Base-by-base conservation (phyloP, 192 early-diverging fungal genomes). In the Diversispora eburnea region DNA sequence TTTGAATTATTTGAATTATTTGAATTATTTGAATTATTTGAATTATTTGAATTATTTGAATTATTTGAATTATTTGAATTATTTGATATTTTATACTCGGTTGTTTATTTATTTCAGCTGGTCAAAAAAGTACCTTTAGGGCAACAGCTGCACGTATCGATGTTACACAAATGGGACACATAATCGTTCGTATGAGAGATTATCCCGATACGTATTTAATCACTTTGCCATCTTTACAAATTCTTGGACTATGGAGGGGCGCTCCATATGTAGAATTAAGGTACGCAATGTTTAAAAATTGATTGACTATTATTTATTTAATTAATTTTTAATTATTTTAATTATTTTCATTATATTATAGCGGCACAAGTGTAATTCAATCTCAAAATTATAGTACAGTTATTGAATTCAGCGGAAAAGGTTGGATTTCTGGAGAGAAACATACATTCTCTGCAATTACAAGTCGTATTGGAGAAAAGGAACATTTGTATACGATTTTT, bases 361-460 rank as follows among this genome's bases (percentile, higher is more conserved):
- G 80, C 71, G 87, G 88, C 58, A 85, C 78, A 8, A 87, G 89
- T 15, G 85, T 80, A 66, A 87, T 91, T 64, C 85, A 84, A 65
- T 88, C 87, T 19, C 80, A 80, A 48, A 89, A 89, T 22, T 88
- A 82, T 49, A 78, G 78, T 45, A 85, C 90, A 6, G 80, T 84
- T 58, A 89, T 94, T 75, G 89, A 91, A 61, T 92, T 90, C 78
- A 83, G 83, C 60, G 86, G 88, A 62, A 90, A 88, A 68, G 88
- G 90, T 19, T 92, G 90, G 87, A 82, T 92, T 73, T 90, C 90
- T 17, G 92, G 92, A 70, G 91, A 92, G 62, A 86, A 90, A 61
- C 91, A 92, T 77, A 86, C 88, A 72, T 93, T 93, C 79, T 89
- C 88, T 64, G 90, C 87, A 49, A 79, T 78, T 25, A 74, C 79